These are phyloP conservation scores for Helicostylum pulchrum DNA, from an alignment of 192 early-diverging fungal genomes.

Conservation along the genomic window DNA sequence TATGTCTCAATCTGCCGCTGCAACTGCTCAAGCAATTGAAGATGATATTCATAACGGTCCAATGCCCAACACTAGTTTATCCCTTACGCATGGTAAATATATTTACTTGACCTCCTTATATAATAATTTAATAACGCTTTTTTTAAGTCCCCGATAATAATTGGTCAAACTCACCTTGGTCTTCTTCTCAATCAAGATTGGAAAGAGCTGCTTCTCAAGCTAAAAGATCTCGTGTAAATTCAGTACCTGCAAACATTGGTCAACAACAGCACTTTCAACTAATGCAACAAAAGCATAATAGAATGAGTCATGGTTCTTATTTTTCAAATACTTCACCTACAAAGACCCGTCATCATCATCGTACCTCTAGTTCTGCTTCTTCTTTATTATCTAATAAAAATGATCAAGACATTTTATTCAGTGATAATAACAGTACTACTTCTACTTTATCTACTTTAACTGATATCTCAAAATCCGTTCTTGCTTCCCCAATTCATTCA, in stretches of 20 bases:
- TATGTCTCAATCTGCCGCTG: slow-evolving; percentile 32
- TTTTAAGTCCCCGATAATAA: not conserved
- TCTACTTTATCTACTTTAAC: not conserved
- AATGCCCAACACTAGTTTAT: slow-evolving; percentile 15
- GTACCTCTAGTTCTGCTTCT: slow-evolving; percentile 2
- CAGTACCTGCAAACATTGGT: slow-evolving; percentile 25
- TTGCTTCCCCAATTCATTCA: slow-evolving; percentile 1
- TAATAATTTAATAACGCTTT: not conserved
- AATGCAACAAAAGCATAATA: slow-evolving; percentile 14
- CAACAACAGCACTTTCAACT: slow-evolving; percentile 21
- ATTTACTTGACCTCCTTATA: not conserved
- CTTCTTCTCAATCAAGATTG: slow-evolving; percentile 18
- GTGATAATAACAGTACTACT: not conserved
- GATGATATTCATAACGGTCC: slow-evolving; percentile 5
- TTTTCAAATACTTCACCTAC: not conserved
- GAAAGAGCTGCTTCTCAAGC: slow-evolving; percentile 14
- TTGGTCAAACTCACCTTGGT: slow-evolving; percentile 7
- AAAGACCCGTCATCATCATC: slow-evolving; percentile 1
- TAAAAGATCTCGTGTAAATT: slow-evolving; percentile 25
- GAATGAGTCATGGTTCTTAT: slow-evolving; percentile 20
- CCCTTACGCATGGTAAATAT: slow-evolving; percentile 2
- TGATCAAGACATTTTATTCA: not conserved
- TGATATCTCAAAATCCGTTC: not conserved
- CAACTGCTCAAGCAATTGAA: slow-evolving; percentile 23
- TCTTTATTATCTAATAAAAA: slow-evolving; percentile 1